Evolutionary conservation across 345 rosid species (phyloP), one percentile per base, ranked within the genome.

Genomic region (Pseudoturritis turrita): DNA sequence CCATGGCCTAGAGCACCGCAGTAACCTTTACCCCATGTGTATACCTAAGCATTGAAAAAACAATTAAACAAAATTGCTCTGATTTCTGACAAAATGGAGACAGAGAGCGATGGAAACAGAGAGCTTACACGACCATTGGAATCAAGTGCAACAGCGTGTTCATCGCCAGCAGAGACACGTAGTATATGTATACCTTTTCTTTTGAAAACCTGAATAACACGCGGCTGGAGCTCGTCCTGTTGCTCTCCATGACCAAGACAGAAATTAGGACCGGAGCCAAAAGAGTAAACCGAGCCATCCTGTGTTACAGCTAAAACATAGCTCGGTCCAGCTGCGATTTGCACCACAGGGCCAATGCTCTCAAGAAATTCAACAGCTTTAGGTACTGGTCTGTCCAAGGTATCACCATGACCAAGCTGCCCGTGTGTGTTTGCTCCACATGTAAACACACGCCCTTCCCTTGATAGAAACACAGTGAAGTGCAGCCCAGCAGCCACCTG

Each of bases 191-290:
- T 64, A 26, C 76, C 83, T 73, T 84, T 89, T 76, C 96, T 87
- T 54, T 80, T 84, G 71, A 94, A 94, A 23, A 82, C 83, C 77
- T 89, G 96, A 51, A 91, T 82, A 33, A 74, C 78, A 53, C 96
- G 91, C 56, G 97, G 98, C 70, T 80, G 88, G 53, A 78, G 81
- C 83, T 88, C 98, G 74, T 88, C 82, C 45, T 91, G 95, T 78
- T 91, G 96, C 75, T 94, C 98, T 69, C 97, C 98, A 49, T 91
- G 98, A 49, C 98, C 98, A 79, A 94, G 98, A 77, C 97, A 94
- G 76, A 91, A 91, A 67, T 83, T 84, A 79, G 84, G 78, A 68
- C 97, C 96, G 69, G 96, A 94, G 21, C 98, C 98, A 76, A 89
- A 91, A 18, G 98, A 94, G 86, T 86, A 91, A 68, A 86, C 85